A percentile compares a stretch with the other conserved stretches of the same genome.
Evolutionary conservation across 2,329 filamentous ascomycete genomes (phyloP).

Genomic region (Hypoxylon sp.): DNA sequence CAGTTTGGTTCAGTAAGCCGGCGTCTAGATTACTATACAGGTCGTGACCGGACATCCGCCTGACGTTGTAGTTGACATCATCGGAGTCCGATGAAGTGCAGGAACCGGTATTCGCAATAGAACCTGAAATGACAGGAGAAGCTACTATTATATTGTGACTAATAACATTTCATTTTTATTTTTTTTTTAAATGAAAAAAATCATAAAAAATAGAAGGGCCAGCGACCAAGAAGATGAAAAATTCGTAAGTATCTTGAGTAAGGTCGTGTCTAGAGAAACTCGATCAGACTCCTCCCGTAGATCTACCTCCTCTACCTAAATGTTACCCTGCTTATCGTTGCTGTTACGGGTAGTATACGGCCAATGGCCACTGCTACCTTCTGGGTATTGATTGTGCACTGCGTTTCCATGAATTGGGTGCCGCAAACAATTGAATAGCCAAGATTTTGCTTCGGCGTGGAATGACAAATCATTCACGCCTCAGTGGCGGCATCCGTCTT

Average conservation of each 20-base stretch:
- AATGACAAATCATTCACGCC: constrained; percentile 35
- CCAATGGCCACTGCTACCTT: constrained; percentile 28
- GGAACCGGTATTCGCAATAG: constrained; percentile 20
- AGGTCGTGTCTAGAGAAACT: constrained; percentile 11
- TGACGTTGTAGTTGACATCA: constrained; percentile 43
- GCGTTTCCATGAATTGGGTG: neutral
- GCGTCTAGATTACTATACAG: constrained; percentile 44
- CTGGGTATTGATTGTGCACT: constrained; percentile 10
- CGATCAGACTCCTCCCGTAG: constrained; percentile 4
- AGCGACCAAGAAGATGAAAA: constrained; percentile 17
- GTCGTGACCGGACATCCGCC: constrained; percentile 39
- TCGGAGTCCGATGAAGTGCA: constrained; percentile 42
- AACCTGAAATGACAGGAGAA: constrained; percentile 18
- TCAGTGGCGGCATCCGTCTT: constrained; percentile 12
- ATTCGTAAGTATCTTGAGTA: constrained; percentile 9
- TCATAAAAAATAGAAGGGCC: constrained; percentile 6
- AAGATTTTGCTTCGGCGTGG: neutral
- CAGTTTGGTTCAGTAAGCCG: constrained; percentile 46
- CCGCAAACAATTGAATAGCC: neutral
- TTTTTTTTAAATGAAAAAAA: constrained; percentile 1
- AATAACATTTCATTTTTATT: too few relatives aligned
- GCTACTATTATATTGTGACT: constrained; percentile 10
- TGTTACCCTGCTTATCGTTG: constrained; percentile 36
- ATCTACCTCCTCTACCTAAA: constrained; percentile 1
- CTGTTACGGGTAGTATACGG: constrained; percentile 20